These are phyloP conservation scores for Pseudocercospora ulei DNA, from an alignment of 2,329 filamentous ascomycete species.

Conservation along the genomic window DNA sequence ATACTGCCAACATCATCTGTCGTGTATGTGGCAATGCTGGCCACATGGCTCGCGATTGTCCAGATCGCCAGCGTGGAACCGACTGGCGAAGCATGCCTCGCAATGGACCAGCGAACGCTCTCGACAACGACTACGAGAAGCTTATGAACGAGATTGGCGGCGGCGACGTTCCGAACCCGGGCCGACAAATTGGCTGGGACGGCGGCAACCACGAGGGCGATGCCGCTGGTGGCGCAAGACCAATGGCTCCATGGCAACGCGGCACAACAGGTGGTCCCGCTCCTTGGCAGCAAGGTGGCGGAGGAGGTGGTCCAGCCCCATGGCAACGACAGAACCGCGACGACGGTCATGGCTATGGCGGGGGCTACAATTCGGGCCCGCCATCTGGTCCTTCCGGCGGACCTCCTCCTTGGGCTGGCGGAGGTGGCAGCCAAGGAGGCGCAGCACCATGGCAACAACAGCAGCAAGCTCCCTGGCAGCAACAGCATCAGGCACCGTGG, in stretches of 20 bases:
- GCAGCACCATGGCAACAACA: slow-evolving; percentile 30
- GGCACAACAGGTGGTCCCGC: slow-evolving; percentile 30
- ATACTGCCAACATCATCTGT: slow-evolving; percentile 98
- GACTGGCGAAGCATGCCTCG: slow-evolving; percentile 72
- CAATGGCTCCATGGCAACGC: slow-evolving; percentile 27
- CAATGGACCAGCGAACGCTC: slow-evolving; percentile 53
- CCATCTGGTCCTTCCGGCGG: slow-evolving; percentile 21
- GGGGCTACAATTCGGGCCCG: slow-evolving; percentile 25
- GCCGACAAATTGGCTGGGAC: slow-evolving; percentile 77
- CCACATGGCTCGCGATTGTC: slow-evolving; percentile 97
- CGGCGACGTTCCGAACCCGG: slow-evolving; percentile 50
- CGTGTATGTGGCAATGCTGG: slow-evolving; percentile 95
- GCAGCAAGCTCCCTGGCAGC: slow-evolving; percentile 19
- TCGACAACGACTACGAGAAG: slow-evolving; percentile 92
- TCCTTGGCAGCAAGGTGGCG: slow-evolving; percentile 33
- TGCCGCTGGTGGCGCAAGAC: slow-evolving; percentile 50
- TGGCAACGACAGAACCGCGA: slow-evolving; percentile 30
- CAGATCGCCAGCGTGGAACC: slow-evolving; percentile 78
- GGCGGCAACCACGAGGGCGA: slow-evolving; percentile 50
- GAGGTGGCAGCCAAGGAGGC: slow-evolving; percentile 22
- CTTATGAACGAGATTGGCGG: slow-evolving; percentile 95
- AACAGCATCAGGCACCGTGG: slow-evolving; percentile 17
- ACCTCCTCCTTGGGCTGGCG: slow-evolving; percentile 21
- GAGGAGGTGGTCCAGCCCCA: slow-evolving; percentile 32
- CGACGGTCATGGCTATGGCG: slow-evolving; percentile 20